Percentiles rank a stretch among this genome's conserved stretches.
Conservation (phyloP, 2,329 filamentous ascomycete genomes). For the Dactylonectria estremocensis region DNA sequence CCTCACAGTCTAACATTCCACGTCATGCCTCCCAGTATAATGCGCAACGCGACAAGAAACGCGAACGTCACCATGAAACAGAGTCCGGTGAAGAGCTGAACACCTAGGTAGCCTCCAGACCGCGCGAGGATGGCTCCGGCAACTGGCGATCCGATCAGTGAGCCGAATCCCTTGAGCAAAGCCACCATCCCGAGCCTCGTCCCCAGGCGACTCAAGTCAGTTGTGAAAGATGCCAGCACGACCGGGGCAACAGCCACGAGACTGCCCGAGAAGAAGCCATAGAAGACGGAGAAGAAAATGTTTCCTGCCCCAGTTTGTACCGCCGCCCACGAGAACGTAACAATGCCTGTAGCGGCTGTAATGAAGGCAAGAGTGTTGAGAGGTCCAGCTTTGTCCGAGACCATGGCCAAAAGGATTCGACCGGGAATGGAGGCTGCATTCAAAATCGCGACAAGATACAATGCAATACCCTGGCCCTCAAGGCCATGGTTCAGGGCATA, state of each 20-base stretch:
- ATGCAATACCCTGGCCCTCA: constrained; percentile 5
- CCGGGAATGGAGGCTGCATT: constrained; percentile 67
- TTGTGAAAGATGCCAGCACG: constrained; percentile 60
- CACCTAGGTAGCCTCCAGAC: constrained; percentile 18
- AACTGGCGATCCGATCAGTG: constrained; percentile 57
- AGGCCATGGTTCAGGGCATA: constrained; percentile 57
- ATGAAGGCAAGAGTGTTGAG: constrained; percentile 59
- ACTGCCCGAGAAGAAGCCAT: constrained; percentile 64
- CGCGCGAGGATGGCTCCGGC: constrained; percentile 54
- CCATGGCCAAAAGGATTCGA: constrained; percentile 61
- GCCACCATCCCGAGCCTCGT: constrained; percentile 62
- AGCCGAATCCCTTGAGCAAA: constrained; percentile 54
- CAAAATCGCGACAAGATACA: constrained; percentile 66
- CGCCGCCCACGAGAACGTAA: constrained; percentile 60
- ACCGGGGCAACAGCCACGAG: constrained; percentile 61
- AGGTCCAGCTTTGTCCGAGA: constrained; percentile 60
- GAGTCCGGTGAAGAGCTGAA: constrained; percentile 28
- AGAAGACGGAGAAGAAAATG: constrained; percentile 60
- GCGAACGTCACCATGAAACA: constrained; percentile 19
- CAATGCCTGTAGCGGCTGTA: constrained; percentile 52
- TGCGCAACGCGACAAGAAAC: constrained; percentile 15
- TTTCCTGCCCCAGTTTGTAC: constrained; percentile 55
- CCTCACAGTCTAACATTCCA: background rate
- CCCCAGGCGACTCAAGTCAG: constrained; percentile 57
- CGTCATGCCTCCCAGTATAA: constrained; percentile 2